These are phyloP conservation scores for Dunaliella primolecta DNA, from an alignment of 139 green algal genomes.

Conservation along the genomic window DNA sequence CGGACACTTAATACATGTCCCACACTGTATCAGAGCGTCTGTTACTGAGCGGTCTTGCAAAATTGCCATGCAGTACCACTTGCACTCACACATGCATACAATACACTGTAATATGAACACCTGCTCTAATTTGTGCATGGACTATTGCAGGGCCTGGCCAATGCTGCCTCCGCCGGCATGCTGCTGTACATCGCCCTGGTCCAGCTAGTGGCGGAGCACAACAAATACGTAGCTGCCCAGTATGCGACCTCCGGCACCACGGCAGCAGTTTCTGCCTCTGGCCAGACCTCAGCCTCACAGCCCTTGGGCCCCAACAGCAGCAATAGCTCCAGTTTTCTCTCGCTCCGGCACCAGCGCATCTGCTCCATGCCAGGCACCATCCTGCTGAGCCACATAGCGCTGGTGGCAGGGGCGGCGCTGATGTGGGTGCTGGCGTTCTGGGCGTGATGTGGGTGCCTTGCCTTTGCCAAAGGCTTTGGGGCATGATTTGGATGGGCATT, in stretches of 20 bases:
- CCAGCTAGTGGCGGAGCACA: conserved; percentile 18
- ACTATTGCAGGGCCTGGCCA: conserved; percentile 26
- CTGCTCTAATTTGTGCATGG: too few species aligned
- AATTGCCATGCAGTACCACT: too few species aligned
- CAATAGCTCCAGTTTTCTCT: not conserved
- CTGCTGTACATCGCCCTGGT: conserved; percentile 41
- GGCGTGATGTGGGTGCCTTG: not conserved
- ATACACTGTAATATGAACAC: too few species aligned
- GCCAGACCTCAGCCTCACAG: not conserved
- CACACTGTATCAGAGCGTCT: too few species aligned
- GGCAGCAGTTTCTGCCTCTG: not conserved
- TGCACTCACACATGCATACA: too few species aligned
- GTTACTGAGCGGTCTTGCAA: too few species aligned
- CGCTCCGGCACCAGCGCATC: not conserved
- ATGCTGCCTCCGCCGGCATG: conserved; percentile 33
- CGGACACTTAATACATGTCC: too few species aligned
- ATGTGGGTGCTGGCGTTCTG: conserved; percentile 16
- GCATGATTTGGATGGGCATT: too few species aligned
- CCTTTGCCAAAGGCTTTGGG: too few species aligned
- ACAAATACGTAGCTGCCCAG: not conserved
- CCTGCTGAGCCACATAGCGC: not conserved
- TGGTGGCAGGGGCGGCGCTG: not conserved
- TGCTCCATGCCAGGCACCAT: not conserved
- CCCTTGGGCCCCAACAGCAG: too few species aligned
- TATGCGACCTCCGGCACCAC: not conserved